Evolutionary conservation across 2,329 filamentous ascomycete species (phyloP).

Genomic region (Zymoseptoria crescenta): DNA sequence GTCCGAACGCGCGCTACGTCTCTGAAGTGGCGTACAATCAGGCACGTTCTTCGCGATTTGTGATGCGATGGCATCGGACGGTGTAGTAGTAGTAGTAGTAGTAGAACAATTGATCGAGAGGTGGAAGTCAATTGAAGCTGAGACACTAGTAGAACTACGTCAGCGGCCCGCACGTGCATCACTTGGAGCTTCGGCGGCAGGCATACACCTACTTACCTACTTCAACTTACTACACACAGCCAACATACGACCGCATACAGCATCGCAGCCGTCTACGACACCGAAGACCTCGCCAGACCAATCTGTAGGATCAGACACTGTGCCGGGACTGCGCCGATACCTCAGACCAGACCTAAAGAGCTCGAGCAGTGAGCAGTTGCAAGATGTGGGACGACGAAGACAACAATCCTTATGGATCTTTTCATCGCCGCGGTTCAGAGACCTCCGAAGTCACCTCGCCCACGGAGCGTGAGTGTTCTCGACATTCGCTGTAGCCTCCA

Average conservation of each 20-base stretch:
- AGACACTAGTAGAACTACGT: not conserved
- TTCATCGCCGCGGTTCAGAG: slow-evolving; percentile 77
- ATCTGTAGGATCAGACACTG: not conserved
- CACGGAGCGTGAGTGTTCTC: slow-evolving; percentile 20
- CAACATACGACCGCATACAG: too few species aligned
- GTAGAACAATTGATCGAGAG: not conserved
- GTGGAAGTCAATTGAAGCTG: not conserved
- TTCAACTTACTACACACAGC: too few species aligned
- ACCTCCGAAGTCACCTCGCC: slow-evolving; percentile 48
- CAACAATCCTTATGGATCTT: slow-evolving; percentile 95
- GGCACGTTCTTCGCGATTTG: not conserved
- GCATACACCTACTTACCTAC: too few species aligned
- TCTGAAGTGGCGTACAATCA: not conserved
- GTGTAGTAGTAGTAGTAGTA: too few species aligned
- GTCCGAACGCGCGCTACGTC: not conserved
- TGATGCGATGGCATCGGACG: not conserved
- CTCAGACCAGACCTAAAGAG: not conserved
- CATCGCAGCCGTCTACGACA: too few species aligned
- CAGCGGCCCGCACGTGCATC: not conserved
- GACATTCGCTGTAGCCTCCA: not conserved
- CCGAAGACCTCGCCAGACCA: too few species aligned
- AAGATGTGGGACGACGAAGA: slow-evolving; percentile 99
- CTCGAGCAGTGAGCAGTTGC: slow-evolving; percentile 4
- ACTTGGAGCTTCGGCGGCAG: too few species aligned
- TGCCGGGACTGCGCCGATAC: not conserved